Conservation (phyloP, 495 filamentous ascomycete genomes). For the Bombardia bombarda region DNA sequence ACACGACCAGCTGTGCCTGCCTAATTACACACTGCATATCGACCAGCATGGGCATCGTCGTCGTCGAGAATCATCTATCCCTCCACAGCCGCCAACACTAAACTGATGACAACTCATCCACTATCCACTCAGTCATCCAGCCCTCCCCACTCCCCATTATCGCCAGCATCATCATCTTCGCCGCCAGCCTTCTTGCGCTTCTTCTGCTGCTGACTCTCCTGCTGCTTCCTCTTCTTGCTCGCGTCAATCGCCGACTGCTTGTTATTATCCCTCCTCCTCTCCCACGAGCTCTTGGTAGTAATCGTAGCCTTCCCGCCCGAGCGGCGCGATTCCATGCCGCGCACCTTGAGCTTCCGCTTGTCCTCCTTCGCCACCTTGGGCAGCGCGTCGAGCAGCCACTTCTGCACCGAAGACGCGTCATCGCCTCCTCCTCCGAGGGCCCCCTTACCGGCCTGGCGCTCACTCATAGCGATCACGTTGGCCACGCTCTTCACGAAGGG, state of each 20-base stretch:
- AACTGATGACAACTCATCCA: too few species aligned
- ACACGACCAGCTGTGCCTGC: too few species aligned
- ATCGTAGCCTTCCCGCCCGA: conserved; percentile 49
- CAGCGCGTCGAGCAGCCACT: conserved; percentile 84
- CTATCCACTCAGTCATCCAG: conserved; percentile 44
- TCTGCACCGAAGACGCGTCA: conserved; percentile 44
- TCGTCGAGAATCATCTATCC: too few species aligned
- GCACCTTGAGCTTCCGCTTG: conserved; percentile 70
- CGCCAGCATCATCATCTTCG: conserved; percentile 28
- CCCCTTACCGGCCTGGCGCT: conserved; percentile 49
- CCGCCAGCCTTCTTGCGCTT: conserved; percentile 24
- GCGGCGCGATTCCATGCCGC: conserved; percentile 72
- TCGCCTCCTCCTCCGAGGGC: too few species aligned
- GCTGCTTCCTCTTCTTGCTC: conserved; percentile 54
- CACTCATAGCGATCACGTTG: conserved; percentile 79
- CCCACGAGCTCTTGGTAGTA: conserved; percentile 87
- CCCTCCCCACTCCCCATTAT: conserved; percentile 55
- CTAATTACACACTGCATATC: too few species aligned
- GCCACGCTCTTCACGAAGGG: conserved; percentile 84
- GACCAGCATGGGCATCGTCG: too few species aligned
- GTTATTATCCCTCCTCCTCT: conserved; percentile 69
- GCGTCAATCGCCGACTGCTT: conserved; percentile 63
- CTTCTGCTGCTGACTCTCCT: conserved; percentile 17
- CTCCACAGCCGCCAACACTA: too few species aligned
- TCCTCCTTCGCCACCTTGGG: conserved; percentile 75